phyloP scores from a whole-genome alignment of 805 yeast species.

The Schizosaccharomyces japonicus region DNA sequence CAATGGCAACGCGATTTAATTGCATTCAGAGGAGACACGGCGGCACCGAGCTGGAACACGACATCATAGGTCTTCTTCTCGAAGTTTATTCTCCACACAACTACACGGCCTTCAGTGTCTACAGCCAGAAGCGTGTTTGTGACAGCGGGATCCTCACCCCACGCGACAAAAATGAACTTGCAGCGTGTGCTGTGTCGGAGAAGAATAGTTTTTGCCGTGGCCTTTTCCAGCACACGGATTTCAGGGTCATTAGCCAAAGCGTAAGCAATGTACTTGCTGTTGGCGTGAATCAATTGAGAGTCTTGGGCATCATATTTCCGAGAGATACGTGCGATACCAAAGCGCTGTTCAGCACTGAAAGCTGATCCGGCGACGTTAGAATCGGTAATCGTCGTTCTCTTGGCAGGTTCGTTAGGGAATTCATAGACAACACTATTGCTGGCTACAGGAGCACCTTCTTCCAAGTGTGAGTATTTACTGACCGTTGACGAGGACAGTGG shows the following conservation, averaged over 20 bases:
- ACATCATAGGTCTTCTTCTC: background rate
- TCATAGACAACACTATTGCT: no score
- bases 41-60: background rate
- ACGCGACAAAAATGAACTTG: background rate
- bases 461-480: no score
- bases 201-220: background rate
- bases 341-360: background rate
- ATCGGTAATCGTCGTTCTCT: no score
- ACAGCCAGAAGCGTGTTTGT: background rate
- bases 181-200: background rate
- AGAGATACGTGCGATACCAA: background rate
- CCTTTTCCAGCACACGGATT: background rate
- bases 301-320: constrained; percentile 1
- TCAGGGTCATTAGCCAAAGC: background rate
- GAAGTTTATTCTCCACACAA: background rate
- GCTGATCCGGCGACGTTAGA: no score
- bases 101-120: background rate
- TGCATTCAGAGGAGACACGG: background rate
- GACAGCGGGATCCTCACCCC: background rate
- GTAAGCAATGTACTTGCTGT: background rate
- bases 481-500: no score
- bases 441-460: no score
- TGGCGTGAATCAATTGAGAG: background rate
- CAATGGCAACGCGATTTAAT: background rate
- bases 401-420: no score